phyloP scores from a whole-genome alignment of 345 rosid species.

The Excoecaria cochinchinensis region DNA sequence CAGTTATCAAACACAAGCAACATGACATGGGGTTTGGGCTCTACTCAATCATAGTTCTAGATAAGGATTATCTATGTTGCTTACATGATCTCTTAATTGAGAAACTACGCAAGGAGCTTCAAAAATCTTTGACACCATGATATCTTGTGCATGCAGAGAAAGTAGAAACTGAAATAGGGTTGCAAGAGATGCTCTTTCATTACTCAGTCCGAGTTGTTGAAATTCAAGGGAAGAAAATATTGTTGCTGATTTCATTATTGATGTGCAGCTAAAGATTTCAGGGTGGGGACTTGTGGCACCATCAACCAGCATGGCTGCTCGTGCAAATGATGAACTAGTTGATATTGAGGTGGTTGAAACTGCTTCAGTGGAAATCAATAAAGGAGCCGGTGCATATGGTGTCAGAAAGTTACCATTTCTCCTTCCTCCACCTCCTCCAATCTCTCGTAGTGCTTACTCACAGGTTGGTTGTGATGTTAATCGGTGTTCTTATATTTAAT shows the following conservation, averaged over 20 bases:
- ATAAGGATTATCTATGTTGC: background rate
- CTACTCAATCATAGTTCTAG: background rate
- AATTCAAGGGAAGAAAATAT: background rate
- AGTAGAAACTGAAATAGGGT: background rate
- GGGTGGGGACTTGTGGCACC: constrained; percentile 40
- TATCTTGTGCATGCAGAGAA: background rate
- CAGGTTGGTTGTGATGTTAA: constrained; percentile 32
- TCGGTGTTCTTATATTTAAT: background rate
- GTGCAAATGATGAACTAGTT: constrained; percentile 44
- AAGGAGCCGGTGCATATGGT: constrained; percentile 3
- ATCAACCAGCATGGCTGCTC: constrained; percentile 73
- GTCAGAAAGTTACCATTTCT: constrained; percentile 37
- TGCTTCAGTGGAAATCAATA: constrained; percentile 21
- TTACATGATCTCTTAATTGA: background rate
- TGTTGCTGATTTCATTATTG: background rate
- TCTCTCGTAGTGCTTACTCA: constrained; percentile 38
- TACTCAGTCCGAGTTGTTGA: too few species aligned
- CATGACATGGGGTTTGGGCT: background rate
- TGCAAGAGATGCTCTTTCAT: background rate
- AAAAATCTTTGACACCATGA: background rate
- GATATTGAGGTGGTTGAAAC: constrained; percentile 43
- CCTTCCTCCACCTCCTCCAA: constrained; percentile 50
- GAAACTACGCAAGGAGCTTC: background rate
- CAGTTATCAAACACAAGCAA: background rate
- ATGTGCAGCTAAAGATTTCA: constrained; percentile 37